These are phyloP conservation scores for Diplodia intermedia DNA, from an alignment of 2,329 filamentous ascomycete species.

Conservation along the genomic window DNA sequence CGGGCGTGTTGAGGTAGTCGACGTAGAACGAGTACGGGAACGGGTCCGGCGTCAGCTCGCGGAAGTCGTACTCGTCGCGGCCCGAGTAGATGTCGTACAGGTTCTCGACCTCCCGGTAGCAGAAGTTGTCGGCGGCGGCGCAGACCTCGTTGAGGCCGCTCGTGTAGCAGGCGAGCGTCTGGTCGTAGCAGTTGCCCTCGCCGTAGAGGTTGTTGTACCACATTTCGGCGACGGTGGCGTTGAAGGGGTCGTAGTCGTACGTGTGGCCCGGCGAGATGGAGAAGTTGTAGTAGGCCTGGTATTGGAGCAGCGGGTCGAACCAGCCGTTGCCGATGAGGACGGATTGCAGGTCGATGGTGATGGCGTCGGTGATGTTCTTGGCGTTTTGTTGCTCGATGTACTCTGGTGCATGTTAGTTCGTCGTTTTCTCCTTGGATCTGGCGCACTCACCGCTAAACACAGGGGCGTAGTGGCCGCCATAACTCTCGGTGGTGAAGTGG, in stretches of 20 bases:
- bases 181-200: conserved; percentile 65
- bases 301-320: conserved; percentile 64
- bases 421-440: too few relatives aligned
- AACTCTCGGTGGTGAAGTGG: conserved; percentile 64
- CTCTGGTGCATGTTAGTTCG: conserved; percentile 34
- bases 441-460: conserved; percentile 54
- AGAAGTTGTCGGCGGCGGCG: conserved; percentile 62
- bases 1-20: conserved; percentile 64
- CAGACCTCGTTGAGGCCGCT: conserved; percentile 61
- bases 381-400: conserved; percentile 58
- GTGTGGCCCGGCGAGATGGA: conserved; percentile 64
- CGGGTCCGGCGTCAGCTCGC: conserved; percentile 62
- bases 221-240: conserved; percentile 56
- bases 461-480: conserved; percentile 66
- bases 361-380: conserved; percentile 52
- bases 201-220: conserved; percentile 68
- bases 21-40: conserved; percentile 64
- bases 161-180: conserved; percentile 62
- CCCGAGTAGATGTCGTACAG: conserved; percentile 60
- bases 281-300: conserved; percentile 65
- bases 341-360: conserved; percentile 57
- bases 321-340: conserved; percentile 66
- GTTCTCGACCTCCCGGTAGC: conserved; percentile 59
- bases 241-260: conserved; percentile 62
- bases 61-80: conserved; percentile 67